A percentile compares a stretch with the other conserved stretches of the same genome.
phyloP scores from a whole-genome alignment of 805 yeast genomes.

The Schwanniomyces polymorphus region DNA sequence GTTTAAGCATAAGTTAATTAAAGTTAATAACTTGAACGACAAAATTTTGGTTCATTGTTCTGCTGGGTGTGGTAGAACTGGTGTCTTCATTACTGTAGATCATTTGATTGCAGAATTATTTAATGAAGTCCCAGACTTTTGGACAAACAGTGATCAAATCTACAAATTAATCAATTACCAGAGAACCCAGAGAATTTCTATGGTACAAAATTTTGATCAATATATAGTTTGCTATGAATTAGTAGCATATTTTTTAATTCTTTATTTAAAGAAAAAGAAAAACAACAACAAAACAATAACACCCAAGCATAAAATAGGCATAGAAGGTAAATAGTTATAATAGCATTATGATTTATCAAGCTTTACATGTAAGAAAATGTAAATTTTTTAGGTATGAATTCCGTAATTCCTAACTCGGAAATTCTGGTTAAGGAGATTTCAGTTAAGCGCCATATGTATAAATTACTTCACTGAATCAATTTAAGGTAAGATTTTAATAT shows the following conservation, averaged over 20 bases:
- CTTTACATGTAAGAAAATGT: too few relatives aligned
- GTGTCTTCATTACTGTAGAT: slow-evolving; percentile 50
- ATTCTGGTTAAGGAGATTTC: not conserved
- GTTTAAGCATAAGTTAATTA: slow-evolving; percentile 28
- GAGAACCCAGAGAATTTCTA: slow-evolving; percentile 73
- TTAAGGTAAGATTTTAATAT: too few relatives aligned
- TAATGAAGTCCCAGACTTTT: slow-evolving; percentile 11
- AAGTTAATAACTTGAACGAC: slow-evolving; percentile 7
- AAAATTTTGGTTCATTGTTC: slow-evolving; percentile 51
- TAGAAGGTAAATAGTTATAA: not conserved
- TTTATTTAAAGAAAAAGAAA: slow-evolving; percentile 3
- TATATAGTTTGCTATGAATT: slow-evolving; percentile 73
- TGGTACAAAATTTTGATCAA: slow-evolving; percentile 83
- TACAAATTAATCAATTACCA: slow-evolving; percentile 63
- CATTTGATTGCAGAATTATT: slow-evolving; percentile 22
- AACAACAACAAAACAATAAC: too few relatives aligned
- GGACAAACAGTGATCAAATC: slow-evolving; percentile 51
- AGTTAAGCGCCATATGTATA: not conserved
- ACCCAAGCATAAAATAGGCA: not conserved
- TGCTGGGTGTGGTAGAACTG: slow-evolving; percentile 63
- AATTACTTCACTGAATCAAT: too few relatives aligned
- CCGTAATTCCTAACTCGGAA: not conserved
- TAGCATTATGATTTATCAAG: not conserved
- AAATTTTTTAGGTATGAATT: not conserved
- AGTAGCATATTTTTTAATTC: slow-evolving; percentile 25